Evolutionary conservation across 1,139 yeast genomes (phyloP), one percentile per base, ranked within the genome.

Genomic region (Magnusiomyces paraingens): DNA sequence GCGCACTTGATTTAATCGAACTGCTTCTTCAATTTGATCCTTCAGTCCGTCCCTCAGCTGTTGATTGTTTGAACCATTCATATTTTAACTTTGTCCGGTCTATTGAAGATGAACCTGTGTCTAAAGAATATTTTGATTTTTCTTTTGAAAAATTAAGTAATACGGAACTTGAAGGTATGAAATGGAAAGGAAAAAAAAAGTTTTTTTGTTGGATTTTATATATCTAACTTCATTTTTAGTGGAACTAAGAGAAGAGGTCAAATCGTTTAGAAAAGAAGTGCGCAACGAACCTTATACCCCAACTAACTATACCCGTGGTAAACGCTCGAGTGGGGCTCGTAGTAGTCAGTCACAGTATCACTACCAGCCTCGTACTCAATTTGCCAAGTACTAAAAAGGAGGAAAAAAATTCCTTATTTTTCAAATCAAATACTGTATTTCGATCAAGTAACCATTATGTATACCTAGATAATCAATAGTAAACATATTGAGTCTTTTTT

Each of bases 21-120:
- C 77, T 74, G 58, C 81, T 90, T 83, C 74, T 91, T 46, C 81
- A 88, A 18, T 78, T 89, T 59, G 94, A 86, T 64, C 96, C 98
- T 0, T 76, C 75, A 55, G 77, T 79, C 61, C 78, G 99, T 67
- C 84, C 86, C 43, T 81, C 89, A 0, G 98, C 93, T 0, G 84
- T 81, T 44, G 85, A 85, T 54, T 96, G 96, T 0, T 74, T 93
- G 59, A 76, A 78, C 53, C 96, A 89, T 68, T 88, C 89, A 14
- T 91, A 86, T 66, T 76, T 93, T 56, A 76, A 82, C 48, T 81
- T 85, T 46, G 86, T 95, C 86, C 96, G 88, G 64, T 93, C 86
- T 64, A 88, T 90, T 2, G 80, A 79, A 51, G 95, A 88, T 65
- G 96, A 88, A 65, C 94, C 94, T 11, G 82, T 74, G 45, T 86